A percentile compares a stretch with the other conserved stretches of the same genome.
phyloP scores from a whole-genome alignment of 208 protist species.

The Vickermania spadyakhi region DNA sequence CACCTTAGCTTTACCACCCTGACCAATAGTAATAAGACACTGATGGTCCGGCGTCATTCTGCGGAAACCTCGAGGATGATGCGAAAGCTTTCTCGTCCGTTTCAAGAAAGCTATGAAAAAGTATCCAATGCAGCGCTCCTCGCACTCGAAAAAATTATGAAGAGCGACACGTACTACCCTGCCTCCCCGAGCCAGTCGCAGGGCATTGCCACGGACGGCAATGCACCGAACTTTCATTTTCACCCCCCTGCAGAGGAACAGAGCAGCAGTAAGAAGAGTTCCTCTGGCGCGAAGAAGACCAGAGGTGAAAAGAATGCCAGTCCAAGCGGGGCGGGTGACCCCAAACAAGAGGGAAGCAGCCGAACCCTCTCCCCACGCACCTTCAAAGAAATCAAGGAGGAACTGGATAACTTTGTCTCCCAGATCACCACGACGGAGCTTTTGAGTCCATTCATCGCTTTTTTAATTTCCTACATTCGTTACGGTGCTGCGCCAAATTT shows the following conservation, averaged over 20 bases:
- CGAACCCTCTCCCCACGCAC: not conserved
- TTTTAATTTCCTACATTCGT: constrained; percentile 66
- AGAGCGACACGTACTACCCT: not conserved
- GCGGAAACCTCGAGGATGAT: constrained; percentile 48
- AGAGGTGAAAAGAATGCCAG: not conserved
- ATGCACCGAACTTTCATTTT: constrained; percentile 20
- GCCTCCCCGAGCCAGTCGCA: not conserved
- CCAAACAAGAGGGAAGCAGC: no score
- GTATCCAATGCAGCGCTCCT: constrained; percentile 46
- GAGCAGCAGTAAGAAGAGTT: not conserved
- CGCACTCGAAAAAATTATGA: constrained; percentile 37
- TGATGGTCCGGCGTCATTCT: constrained; percentile 71
- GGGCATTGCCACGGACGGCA: not conserved
- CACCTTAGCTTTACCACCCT: constrained; percentile 69
- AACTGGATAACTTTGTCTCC: constrained; percentile 56
- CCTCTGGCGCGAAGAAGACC: not conserved
- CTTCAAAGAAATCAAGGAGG: constrained; percentile 17
- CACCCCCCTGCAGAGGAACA: not conserved
- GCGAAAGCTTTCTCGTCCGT: constrained; percentile 59
- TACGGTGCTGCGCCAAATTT: constrained; percentile 48
- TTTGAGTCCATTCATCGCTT: constrained; percentile 64
- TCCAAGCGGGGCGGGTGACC: not conserved
- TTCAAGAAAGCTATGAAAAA: constrained; percentile 73
- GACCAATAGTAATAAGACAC: constrained; percentile 61
- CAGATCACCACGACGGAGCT: constrained; percentile 42